Evolutionary conservation across 495 filamentous ascomycete species (phyloP).

Genomic region (Penicillium malachiteum): DNA sequence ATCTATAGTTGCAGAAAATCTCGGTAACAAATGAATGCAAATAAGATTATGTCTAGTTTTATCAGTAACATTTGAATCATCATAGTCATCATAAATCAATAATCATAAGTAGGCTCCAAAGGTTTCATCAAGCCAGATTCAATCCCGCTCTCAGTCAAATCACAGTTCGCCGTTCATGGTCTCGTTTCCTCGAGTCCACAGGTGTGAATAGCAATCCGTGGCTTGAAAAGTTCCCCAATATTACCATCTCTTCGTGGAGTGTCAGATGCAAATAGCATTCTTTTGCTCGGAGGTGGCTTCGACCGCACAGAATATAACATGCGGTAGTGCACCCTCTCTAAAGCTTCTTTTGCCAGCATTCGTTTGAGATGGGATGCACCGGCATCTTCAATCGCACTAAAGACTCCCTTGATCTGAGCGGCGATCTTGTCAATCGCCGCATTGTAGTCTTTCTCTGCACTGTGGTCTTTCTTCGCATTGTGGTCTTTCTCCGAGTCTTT

Average conservation of each 20-base stretch:
- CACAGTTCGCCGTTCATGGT: no score
- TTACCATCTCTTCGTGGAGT: constrained; percentile 19
- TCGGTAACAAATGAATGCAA: constrained; percentile 7
- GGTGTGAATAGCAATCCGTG: not conserved
- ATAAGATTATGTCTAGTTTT: constrained; percentile 6
- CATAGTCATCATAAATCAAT: not conserved
- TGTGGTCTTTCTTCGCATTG: constrained; percentile 29
- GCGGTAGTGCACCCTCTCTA: constrained; percentile 70
- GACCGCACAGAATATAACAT: constrained; percentile 69
- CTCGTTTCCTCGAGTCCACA: not conserved
- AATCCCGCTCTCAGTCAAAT: no score
- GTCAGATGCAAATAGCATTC: constrained; percentile 48
- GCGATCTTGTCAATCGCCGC: constrained; percentile 65
- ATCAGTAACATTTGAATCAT: not conserved
- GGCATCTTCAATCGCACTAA: constrained; percentile 68
- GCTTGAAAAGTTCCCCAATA: constrained; percentile 12
- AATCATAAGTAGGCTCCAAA: not conserved
- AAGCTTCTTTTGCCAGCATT: constrained; percentile 67
- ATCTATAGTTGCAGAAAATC: constrained; percentile 28
- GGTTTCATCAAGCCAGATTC: not conserved
- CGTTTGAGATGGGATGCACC: constrained; percentile 70
- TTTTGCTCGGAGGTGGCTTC: constrained; percentile 56
- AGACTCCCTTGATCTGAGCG: constrained; percentile 61
- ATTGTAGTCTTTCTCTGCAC: constrained; percentile 60
- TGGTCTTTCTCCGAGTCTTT: no score